phyloP scores from a whole-genome alignment of 1,284 basidiomycete species.

The Phellopilus nigrolimitatus region DNA sequence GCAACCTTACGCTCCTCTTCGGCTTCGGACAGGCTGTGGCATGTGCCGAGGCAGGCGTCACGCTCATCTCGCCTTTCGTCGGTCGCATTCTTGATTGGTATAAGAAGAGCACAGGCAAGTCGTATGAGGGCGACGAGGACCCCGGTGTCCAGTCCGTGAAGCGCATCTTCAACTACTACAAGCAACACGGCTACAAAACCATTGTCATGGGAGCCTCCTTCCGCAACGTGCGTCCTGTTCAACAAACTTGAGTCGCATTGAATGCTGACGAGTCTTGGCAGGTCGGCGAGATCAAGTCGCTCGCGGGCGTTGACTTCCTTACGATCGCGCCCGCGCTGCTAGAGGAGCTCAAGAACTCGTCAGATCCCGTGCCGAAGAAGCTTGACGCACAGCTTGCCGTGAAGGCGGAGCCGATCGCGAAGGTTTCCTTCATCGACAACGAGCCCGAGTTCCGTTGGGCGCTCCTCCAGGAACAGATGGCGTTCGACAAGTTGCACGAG shows the following conservation, averaged over 20 bases:
- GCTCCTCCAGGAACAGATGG: slow-evolving; percentile 90
- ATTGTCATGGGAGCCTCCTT: slow-evolving; percentile 99
- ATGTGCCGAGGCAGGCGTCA: slow-evolving; percentile 96
- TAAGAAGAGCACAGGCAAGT: slow-evolving; percentile 86
- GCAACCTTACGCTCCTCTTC: slow-evolving; percentile 98
- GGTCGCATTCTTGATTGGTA: slow-evolving; percentile 97
- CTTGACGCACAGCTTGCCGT: slow-evolving; percentile 67
- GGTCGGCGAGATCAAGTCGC: slow-evolving; percentile 89
- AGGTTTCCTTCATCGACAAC: slow-evolving; percentile 87
- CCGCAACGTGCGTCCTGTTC: slow-evolving; percentile 71
- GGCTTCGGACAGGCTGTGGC: slow-evolving; percentile 98
- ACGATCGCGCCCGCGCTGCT: slow-evolving; percentile 91
- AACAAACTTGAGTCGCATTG: slow-evolving; percentile 12
- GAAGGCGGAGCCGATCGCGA: slow-evolving; percentile 60
- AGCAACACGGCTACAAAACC: slow-evolving; percentile 97
- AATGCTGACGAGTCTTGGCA: slow-evolving; percentile 37
- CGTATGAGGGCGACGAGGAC: slow-evolving; percentile 85
- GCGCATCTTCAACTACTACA: slow-evolving; percentile 99
- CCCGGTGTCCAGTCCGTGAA: slow-evolving; percentile 97
- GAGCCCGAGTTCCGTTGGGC: slow-evolving; percentile 95
- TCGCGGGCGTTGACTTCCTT: slow-evolving; percentile 95
- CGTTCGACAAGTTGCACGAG: slow-evolving; percentile 94
- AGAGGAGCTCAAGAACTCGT: slow-evolving; percentile 87
- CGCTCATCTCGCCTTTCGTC: slow-evolving; percentile 99
- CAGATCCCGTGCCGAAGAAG: slow-evolving; percentile 77